Evolutionary conservation across 805 yeast genomes (phyloP), one percentile per base, ranked within the genome.

Genomic region (Hanseniaspora osmophila): DNA sequence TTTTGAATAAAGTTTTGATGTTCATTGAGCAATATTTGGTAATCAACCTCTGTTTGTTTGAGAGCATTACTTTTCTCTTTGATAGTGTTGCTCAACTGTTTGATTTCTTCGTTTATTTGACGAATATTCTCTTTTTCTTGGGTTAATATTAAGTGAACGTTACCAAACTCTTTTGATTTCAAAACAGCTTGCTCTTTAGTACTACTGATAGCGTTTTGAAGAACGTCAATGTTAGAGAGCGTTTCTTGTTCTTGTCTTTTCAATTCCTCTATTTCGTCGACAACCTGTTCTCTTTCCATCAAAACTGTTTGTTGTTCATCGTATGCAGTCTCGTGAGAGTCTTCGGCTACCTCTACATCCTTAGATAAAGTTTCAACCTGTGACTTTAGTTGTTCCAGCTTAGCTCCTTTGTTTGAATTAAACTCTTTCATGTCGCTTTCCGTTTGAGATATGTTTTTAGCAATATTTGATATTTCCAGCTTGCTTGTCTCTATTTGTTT

Each of bases 351-450:
- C 2, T 52, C 55, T 0, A 73, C 54, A 41, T 70, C 62, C 6
- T 55, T 50, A 0, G 65, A 55, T 4, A 81, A 59, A 7, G 55
- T 51, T 10, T 57, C 54, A 19, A 81, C 68, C 49, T 82, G 86
- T 5, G 54, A 49, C 51, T 75, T 71, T 38, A 83, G 64, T 54
- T 82, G 76, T 42, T 75, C 75, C 48, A 94, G 67, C 59, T 90
- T 94, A 1, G 80, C 73, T 1, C 88, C 85, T 53, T 87, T 88
- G 59, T 94, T 82, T 40, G 66, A 66, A 48, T 74, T 76, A 58
- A 87, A 90, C 54, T 92, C 97, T 44, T 71, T 68, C 66, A 87
- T 84, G 59, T 92, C 97, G 15, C 66, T 72, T 55, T 83, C 84
- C 44, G 84, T 78, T 7, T 58, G 57, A 2, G 54, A 51, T 11